Conservation (phyloP, 805 yeast genomes). For the Saccharomyces mikatae region DNA sequence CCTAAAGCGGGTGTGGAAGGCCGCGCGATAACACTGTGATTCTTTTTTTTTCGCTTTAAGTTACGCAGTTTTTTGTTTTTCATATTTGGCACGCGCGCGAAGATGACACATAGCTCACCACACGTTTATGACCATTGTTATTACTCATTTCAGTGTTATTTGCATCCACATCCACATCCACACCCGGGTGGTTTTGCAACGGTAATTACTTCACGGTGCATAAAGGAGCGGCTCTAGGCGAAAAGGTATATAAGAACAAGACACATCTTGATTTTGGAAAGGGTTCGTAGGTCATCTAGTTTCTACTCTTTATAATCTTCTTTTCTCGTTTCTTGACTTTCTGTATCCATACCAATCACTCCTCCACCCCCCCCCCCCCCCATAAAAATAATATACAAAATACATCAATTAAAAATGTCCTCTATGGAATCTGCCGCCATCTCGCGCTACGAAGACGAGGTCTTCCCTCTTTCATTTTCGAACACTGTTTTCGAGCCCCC, state of each 20-base stretch:
- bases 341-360: not conserved
- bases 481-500: constrained; percentile 2
- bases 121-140: not conserved
- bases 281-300: not conserved
- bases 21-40: not conserved
- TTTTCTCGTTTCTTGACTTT: not conserved
- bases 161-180: not conserved
- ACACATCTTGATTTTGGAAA: not conserved
- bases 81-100: not conserved
- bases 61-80: not conserved
- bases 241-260: not conserved
- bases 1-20: not conserved
- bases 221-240: not conserved
- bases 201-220: not conserved
- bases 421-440: not conserved
- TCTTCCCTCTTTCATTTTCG: constrained; percentile 9
- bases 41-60: not conserved
- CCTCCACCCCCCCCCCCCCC: not conserved
- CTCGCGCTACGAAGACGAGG: constrained; percentile 5
- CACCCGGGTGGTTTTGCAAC: not conserved
- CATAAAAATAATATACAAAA: not conserved
- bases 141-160: not conserved
- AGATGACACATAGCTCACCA: not conserved
- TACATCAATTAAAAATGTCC: constrained; percentile 1
- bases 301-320: not conserved